phyloP scores from a whole-genome alignment of 73 alveolate species.

The Halteria grandinella region DNA sequence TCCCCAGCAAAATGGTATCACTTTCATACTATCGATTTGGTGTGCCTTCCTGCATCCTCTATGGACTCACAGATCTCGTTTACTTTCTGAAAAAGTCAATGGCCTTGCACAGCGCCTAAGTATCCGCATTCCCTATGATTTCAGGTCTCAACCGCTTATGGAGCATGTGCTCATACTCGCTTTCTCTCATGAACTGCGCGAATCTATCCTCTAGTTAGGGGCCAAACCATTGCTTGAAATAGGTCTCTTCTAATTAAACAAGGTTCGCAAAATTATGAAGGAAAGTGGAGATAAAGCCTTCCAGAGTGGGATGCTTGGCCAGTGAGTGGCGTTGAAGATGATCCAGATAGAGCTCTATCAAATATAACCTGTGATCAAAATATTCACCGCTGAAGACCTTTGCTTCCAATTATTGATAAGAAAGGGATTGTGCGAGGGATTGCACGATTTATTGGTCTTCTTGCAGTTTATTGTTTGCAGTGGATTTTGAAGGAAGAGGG shows the following conservation, averaged over 20 bases:
- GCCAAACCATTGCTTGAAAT: conserved; percentile 2
- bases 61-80: background rate
- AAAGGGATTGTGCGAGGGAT: too few relatives aligned
- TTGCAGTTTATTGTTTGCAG: too few relatives aligned
- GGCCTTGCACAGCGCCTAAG: conserved; percentile 3
- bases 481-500: too few relatives aligned
- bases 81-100: conserved; percentile 15
- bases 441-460: too few relatives aligned
- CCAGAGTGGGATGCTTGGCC: background rate
- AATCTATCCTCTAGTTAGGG: conserved; percentile 7
- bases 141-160: conserved; percentile 29
- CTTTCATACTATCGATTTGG: too few relatives aligned
- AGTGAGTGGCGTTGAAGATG: background rate
- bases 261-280: background rate
- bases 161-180: conserved; percentile 33
- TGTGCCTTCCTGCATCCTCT: too few relatives aligned
- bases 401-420: too few relatives aligned
- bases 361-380: conserved; percentile 41
- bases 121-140: background rate
- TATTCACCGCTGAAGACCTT: too few relatives aligned
- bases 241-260: background rate
- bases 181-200: conserved; percentile 11
- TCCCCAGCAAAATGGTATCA: too few relatives aligned
- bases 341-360: conserved; percentile 28
- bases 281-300: conserved; percentile 22